Conservation (phyloP, 2,329 filamentous ascomycete genomes). For the Epichloe gansuensis region DNA sequence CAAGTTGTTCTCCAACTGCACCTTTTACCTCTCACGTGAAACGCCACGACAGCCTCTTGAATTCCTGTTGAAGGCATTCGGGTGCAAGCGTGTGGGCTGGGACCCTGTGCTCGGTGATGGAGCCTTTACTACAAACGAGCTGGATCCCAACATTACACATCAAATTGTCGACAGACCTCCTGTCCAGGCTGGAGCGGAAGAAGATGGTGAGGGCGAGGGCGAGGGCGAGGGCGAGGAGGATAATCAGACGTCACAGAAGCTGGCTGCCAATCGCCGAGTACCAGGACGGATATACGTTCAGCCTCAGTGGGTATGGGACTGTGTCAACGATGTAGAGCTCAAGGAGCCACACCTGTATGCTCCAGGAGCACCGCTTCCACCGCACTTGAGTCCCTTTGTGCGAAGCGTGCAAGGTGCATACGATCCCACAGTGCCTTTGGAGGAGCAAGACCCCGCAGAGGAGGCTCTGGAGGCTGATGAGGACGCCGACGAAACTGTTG, state of each 20-base stretch:
- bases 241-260: constrained; percentile 48
- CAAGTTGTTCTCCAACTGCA: constrained; percentile 76
- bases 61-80: constrained; percentile 85
- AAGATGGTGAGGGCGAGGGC: constrained; percentile 29
- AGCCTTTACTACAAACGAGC: constrained; percentile 81
- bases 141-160: constrained; percentile 82
- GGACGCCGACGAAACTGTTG: constrained; percentile 49
- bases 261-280: constrained; percentile 55
- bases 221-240: constrained; percentile 32
- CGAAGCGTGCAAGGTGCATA: constrained; percentile 78
- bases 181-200: constrained; percentile 44
- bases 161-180: constrained; percentile 88
- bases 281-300: constrained; percentile 90
- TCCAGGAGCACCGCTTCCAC: constrained; percentile 78
- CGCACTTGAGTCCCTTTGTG: constrained; percentile 92
- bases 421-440: constrained; percentile 75
- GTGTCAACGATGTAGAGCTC: constrained; percentile 80
- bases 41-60: constrained; percentile 82
- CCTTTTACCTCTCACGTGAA: constrained; percentile 87
- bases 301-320: constrained; percentile 98
- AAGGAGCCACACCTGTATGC: constrained; percentile 79
- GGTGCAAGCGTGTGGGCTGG: constrained; percentile 93
- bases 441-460: constrained; percentile 75
- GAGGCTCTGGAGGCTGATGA: constrained; percentile 65
- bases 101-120: constrained; percentile 82